Conservation (phyloP, 1,284 basidiomycete species). For the Thecaphora thlaspeos region DNA sequence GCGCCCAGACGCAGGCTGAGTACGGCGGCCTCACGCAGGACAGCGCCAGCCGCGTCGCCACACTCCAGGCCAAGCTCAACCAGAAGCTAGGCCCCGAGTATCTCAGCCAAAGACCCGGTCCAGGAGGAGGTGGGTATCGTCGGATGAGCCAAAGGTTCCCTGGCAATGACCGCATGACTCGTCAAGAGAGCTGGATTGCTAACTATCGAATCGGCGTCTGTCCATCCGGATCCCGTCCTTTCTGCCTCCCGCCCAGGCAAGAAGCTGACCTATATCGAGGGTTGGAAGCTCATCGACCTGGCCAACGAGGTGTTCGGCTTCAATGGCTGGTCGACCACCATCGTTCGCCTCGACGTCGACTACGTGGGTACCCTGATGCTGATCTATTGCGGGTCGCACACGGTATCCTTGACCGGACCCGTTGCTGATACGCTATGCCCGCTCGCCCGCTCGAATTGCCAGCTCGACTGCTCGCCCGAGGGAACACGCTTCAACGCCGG, state of each 20-base stretch:
- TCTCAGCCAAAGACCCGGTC: conserved; percentile 83
- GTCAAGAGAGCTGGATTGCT: too few species aligned
- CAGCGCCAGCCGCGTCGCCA: conserved; percentile 61
- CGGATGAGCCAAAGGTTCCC: too few species aligned
- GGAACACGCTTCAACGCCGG: conserved; percentile 69
- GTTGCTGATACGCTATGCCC: too few species aligned
- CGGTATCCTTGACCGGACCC: too few species aligned
- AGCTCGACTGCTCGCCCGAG: conserved; percentile 62
- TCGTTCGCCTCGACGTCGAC: conserved; percentile 73
- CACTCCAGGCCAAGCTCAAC: conserved; percentile 77
- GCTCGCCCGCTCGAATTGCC: too few species aligned
- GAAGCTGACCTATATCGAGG: conserved; percentile 92
- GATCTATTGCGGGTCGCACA: too few species aligned
- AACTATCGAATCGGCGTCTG: too few species aligned
- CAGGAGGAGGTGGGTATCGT: conserved; percentile 61
- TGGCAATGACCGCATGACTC: too few species aligned
- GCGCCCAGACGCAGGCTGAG: conserved; percentile 17
- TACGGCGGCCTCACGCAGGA: conserved; percentile 31
- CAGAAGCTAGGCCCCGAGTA: conserved; percentile 91
- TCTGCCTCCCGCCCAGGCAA: conserved; percentile 5
- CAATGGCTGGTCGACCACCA: conserved; percentile 90
- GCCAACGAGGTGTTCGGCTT: conserved; percentile 98
- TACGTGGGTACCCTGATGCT: too few species aligned
- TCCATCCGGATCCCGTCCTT: too few species aligned
- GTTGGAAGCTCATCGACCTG: conserved; percentile 73